Percentiles rank a stretch among this genome's conserved stretches.
Evolutionary conservation across 2,329 filamentous ascomycete species (phyloP).

Genomic region (Hymenoscyphus albidus): DNA sequence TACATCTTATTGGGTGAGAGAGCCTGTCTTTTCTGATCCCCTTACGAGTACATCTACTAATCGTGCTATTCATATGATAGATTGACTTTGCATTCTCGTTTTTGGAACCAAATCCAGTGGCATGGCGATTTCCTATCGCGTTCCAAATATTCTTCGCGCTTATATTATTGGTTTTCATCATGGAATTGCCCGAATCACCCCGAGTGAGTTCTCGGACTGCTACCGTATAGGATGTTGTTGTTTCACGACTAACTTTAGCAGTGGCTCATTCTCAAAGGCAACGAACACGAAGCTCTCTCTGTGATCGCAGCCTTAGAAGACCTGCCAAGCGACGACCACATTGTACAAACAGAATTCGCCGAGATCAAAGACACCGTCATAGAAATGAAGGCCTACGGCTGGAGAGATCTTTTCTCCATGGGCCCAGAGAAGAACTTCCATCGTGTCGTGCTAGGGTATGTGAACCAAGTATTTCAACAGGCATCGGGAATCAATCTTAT

Average conservation of each 20-base stretch:
- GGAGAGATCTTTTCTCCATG: slow-evolving; percentile 46
- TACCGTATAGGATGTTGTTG: not conserved
- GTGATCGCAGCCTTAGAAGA: slow-evolving; percentile 43
- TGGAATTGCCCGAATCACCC: slow-evolving; percentile 50
- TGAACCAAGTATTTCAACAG: slow-evolving; percentile 51
- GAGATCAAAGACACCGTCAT: slow-evolving; percentile 60
- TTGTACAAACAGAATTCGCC: slow-evolving; percentile 51
- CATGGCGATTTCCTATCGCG: slow-evolving; percentile 59
- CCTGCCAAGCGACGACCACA: slow-evolving; percentile 43
- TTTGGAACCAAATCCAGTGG: slow-evolving; percentile 43
- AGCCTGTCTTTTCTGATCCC: not conserved
- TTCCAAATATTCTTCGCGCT: slow-evolving; percentile 57
- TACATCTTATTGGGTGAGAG: slow-evolving; percentile 53
- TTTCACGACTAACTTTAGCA: slow-evolving; percentile 8
- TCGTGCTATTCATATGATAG: not conserved
- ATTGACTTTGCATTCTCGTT: slow-evolving; percentile 53
- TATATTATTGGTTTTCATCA: slow-evolving; percentile 51
- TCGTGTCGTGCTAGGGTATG: slow-evolving; percentile 48
- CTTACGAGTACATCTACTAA: not conserved
- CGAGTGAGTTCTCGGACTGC: slow-evolving; percentile 25
- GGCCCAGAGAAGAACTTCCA: slow-evolving; percentile 51
- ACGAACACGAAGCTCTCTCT: slow-evolving; percentile 42
- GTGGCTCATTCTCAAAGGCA: slow-evolving; percentile 44
- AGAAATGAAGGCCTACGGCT: slow-evolving; percentile 42
- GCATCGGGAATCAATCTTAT: slow-evolving; percentile 42